Base-by-base conservation (phyloP, 257 asterid genomes). In the Solanum arcanum region DNA sequence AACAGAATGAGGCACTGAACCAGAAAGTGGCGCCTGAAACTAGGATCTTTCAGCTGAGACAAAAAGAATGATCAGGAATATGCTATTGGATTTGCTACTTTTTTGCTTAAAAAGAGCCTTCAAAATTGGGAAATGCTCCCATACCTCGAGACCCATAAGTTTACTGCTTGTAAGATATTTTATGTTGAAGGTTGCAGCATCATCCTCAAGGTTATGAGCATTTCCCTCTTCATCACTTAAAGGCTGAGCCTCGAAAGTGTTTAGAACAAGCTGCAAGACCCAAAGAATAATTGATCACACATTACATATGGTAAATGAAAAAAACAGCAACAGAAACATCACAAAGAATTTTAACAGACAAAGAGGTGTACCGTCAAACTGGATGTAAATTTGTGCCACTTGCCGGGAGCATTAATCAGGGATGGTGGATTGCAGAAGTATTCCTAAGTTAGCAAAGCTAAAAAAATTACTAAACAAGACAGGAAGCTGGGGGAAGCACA, bases 151-250 rank as follows among this genome's bases (percentile, higher is more conserved):
- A 73, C 99, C 99, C 99, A 97, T 97, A 76, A 97, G 93, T 83
- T 97, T 97, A 90, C 98, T 94, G 91, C 99, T 97, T 20, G 99
- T 97, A 74, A 97, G 98, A 93, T 97, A 97, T 74, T 97, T 97
- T 88, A 97, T 97, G 88, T 96, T 95, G 95, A 97, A 97, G 91
- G 92, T 95, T 86, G 99, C 93, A 14, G 95, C 94, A 90, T 94
- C 99, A 68, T 97, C 99, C 91, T 94, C 97, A 85, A 94, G 95
- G 92, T 94, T 94, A 87, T 90, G 91, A 42, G 95, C 93, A 91
- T 86, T 95, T 27, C 98, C 98, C 84, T 94, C 99, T 89, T 95
- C 99, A 89, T 97, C 99, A 82, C 93, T 95, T 92, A 97, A 89
- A 90, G 99, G 99, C 89, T 95, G 99, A 90, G 99, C 96, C 92